Base-by-base conservation (phyloP, 164 flowering plant species). In the Vitis rotundifolia region DNA sequence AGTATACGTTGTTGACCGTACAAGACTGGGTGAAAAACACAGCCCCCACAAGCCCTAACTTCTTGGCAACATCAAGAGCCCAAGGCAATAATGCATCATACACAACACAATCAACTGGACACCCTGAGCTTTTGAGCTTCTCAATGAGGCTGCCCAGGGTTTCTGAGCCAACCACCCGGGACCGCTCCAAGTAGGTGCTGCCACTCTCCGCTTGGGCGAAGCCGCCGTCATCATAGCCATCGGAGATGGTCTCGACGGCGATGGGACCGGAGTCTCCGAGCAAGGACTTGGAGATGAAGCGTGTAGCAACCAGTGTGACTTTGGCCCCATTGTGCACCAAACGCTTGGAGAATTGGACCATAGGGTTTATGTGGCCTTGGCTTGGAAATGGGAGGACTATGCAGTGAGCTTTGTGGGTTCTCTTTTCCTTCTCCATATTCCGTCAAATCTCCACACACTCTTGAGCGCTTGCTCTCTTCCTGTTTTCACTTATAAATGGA, bases 11-110 rank as follows among this genome's bases (percentile, higher is more conserved):
- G 19, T 72, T 54, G 0, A 82, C 82, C 6, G 75, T 68, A 56
- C 74, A 79, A 9, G 84, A 31, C 29, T 81, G 87, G 7, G 87
- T 81, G 73, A 81, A 77, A 52, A 81, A 81, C 9, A 50, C 67
- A 9, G 54, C 80, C 48, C 64, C 79, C 2, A 16, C 18, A 1
- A 77, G 16, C 3, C 83, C 85, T 37, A 68, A 65, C 58, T 69
- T 11, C 47, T 71, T 76, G 8, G 80, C 84, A 0, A 79, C 76
- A 51, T 78, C 81, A 9, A 83, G 70, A 4, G 64, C 83, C 84
- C 84, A 83, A 19, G 79, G 72, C 50, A 77, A 3, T 29, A 78
- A 77, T 0, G 70, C 75, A 49, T 81, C 82, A 52, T 76, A 81
- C 8, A 81, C 51, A 7, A 83, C 8, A 6, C 58, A 61, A 19